Evolutionary conservation across 2,329 filamentous ascomycete genomes (phyloP).

Genomic region (Talaromyces sp.): DNA sequence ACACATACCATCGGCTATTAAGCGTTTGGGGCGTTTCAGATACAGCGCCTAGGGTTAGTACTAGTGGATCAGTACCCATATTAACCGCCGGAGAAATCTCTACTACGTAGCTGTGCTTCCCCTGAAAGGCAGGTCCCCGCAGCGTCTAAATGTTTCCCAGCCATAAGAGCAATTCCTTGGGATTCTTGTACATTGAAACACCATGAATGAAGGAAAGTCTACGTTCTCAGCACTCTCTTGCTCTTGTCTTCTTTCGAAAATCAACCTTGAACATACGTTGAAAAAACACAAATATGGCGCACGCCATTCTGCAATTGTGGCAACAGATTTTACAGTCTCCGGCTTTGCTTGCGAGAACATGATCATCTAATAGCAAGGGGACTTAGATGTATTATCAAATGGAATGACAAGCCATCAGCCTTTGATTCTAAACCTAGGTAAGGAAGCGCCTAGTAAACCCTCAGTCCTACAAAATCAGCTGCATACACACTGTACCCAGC

Average conservation of each 20-base stretch:
- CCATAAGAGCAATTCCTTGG: not conserved
- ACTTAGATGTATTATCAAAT: not conserved
- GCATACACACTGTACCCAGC: constrained; percentile 30
- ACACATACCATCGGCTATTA: not conserved
- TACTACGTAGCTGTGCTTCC: not conserved
- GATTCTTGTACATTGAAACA: not conserved
- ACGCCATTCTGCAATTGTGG: not conserved
- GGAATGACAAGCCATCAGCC: not conserved
- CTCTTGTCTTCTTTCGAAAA: not conserved
- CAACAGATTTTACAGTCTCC: not conserved
- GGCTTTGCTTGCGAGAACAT: not conserved
- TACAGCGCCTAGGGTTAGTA: not conserved
- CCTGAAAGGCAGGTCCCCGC: not conserved
- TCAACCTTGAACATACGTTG: not conserved
- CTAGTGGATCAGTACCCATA: not conserved
- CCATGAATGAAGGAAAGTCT: not conserved
- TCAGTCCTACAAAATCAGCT: constrained; percentile 40
- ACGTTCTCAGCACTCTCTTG: not conserved
- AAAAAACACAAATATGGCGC: not conserved
- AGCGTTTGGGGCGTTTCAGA: not conserved
- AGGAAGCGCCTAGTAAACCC: constrained; percentile 23
- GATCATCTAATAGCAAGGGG: not conserved
- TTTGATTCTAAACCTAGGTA: not conserved
- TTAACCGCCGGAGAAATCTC: not conserved
- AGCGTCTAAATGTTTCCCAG: not conserved